Conservation (phyloP, 805 yeast species). For the Yarrowia deformans region DNA sequence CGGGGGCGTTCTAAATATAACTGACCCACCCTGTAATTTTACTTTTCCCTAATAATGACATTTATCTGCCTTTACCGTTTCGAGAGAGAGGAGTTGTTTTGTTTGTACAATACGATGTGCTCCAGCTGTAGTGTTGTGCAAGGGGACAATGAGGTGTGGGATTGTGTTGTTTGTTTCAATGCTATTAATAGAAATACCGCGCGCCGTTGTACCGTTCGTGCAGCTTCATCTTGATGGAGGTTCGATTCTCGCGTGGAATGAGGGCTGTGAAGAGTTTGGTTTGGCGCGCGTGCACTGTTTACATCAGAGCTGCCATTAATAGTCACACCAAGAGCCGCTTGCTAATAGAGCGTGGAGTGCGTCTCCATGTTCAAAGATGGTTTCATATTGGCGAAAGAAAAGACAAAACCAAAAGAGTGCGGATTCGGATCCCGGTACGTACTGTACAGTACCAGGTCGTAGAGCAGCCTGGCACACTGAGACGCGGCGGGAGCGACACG, state of each 20-base stretch:
- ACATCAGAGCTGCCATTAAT: background rate
- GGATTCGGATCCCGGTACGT: too few relatives aligned
- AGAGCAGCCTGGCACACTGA: too few relatives aligned
- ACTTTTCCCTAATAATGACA: background rate
- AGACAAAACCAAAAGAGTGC: background rate
- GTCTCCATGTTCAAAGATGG: background rate
- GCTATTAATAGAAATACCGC: background rate
- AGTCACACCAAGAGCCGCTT: background rate
- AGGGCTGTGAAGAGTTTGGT: background rate
- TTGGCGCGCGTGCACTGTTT: background rate
- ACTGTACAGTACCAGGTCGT: too few relatives aligned
- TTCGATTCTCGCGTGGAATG: background rate
- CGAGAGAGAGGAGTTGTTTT: background rate
- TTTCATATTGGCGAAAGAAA: conserved; percentile 11
- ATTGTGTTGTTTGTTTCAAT: too few relatives aligned
- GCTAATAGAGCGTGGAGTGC: background rate
- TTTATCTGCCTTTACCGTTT: background rate
- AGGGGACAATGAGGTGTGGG: too few relatives aligned
- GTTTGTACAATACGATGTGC: background rate
- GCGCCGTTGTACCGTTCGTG: background rate
- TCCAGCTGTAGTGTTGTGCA: too few relatives aligned
- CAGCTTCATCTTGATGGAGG: background rate
- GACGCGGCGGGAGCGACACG: background rate
- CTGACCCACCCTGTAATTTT: conserved; percentile 14
- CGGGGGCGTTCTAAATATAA: conserved; percentile 9